phyloP scores from a whole-genome alignment of 2,329 filamentous ascomycete species.

The Biscogniauxia marginata region DNA sequence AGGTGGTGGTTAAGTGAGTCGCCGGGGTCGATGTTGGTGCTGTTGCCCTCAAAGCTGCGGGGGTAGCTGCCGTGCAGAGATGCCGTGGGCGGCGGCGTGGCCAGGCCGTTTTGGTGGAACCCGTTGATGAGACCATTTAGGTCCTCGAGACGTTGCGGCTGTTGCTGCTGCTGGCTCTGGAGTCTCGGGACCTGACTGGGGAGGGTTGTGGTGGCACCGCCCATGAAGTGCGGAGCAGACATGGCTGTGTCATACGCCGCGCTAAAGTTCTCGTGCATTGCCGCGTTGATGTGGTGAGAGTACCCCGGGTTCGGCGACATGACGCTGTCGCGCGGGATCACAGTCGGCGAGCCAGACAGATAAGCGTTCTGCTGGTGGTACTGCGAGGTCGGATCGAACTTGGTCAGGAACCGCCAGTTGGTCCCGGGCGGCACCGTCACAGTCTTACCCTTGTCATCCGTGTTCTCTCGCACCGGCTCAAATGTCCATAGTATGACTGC shows the following conservation, averaged over 20 bases:
- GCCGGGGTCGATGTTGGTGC: slow-evolving; percentile 18
- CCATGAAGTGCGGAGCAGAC: background rate
- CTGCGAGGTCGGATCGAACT: slow-evolving; percentile 58
- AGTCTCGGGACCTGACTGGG: background rate
- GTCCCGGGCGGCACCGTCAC: slow-evolving; percentile 53
- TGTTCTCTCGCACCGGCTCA: slow-evolving; percentile 48
- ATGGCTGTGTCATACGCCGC: slow-evolving; percentile 43
- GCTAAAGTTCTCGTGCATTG: slow-evolving; percentile 58
- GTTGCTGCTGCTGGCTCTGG: slow-evolving; percentile 12
- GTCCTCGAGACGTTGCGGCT: slow-evolving; percentile 18
- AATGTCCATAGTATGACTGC: slow-evolving; percentile 65
- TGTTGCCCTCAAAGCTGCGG: slow-evolving; percentile 40
- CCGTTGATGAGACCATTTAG: slow-evolving; percentile 44
- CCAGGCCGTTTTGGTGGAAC: slow-evolving; percentile 49
- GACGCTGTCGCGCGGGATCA: slow-evolving; percentile 42
- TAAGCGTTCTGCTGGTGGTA: slow-evolving; percentile 53
- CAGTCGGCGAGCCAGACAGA: slow-evolving; percentile 34
- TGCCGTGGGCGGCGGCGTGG: slow-evolving; percentile 56
- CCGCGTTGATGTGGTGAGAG: slow-evolving; percentile 52
- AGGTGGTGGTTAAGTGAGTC: slow-evolving; percentile 32
- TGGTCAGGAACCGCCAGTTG: slow-evolving; percentile 61
- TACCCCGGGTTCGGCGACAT: slow-evolving; percentile 53
- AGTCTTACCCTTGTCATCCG: slow-evolving; percentile 41
- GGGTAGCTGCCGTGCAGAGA: slow-evolving; percentile 46
- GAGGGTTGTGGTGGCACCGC: background rate